Evolutionary conservation across 1,139 yeast genomes (phyloP), one percentile per base, ranked within the genome.

Genomic region (Pichia sp.): DNA sequence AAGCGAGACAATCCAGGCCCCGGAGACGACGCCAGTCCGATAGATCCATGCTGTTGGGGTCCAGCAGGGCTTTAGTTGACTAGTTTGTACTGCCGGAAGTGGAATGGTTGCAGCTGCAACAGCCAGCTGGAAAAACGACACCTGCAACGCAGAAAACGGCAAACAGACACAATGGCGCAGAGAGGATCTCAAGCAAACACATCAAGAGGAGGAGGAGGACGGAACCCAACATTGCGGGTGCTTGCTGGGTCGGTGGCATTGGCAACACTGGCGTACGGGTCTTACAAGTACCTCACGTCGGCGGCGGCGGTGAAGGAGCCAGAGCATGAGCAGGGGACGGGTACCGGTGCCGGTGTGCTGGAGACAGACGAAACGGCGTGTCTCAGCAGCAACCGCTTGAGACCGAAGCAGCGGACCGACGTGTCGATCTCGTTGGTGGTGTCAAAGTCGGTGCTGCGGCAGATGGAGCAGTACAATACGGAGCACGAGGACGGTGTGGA

Each of bases 381-480:
- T 19, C 40, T 40, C 10, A 41, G 42, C 10, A 51, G 51, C 19
- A 47, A 54, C 32, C 51, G 44, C 8, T 23, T 45, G 4, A 42
- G 34, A 38, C 49, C 38, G 5, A 57, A 54, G 36, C 57, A 50
- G n/a, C 31, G 44, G 2, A 11, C 16, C 16, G 31, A 51, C 16
- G 51, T 53, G 16, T 38, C 58, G 1, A 55, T 63, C 2, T 57
- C 65, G 0, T 47, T 64, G 7, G 64, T 63, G n/a, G 50, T 64
- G 10, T 53, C 64, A 2, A 16, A 46, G 15, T 29, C 53, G 3
- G 47, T 57, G n/a, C 32, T 61, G 34, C 23, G 47, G 1, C 29
- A 32, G 15, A 56, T 54, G 8, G 50, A 49, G 2, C 42, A 53
- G 7, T 47, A 53, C 32, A 54, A 56, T 40, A 38, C 49, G 15